phyloP scores from a whole-genome alignment of 768 basidiomycete genomes.

The Hygrophorus pudorinus region DNA sequence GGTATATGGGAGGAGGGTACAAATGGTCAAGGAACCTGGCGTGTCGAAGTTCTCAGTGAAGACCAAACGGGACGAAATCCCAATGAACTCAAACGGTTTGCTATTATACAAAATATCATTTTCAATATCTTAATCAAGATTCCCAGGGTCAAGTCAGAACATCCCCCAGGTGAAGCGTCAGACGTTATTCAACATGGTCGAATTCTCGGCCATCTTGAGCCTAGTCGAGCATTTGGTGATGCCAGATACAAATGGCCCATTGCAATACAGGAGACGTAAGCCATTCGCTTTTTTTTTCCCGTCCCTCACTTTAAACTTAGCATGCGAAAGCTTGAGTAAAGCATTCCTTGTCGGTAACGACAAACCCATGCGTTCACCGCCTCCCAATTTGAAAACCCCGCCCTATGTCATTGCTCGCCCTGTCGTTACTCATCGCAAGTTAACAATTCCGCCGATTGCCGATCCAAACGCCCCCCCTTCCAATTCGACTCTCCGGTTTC shows the following conservation, averaged over 20 bases:
- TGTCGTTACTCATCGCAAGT: conserved; percentile 68
- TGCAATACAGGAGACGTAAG: conserved; percentile 62
- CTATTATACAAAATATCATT: not conserved
- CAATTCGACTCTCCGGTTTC: conserved; percentile 43
- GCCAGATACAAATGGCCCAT: conserved; percentile 83
- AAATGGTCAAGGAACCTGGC: conserved; percentile 65
- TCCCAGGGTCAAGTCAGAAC: conserved; percentile 67
- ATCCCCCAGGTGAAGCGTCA: conserved; percentile 65
- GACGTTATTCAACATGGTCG: conserved; percentile 73
- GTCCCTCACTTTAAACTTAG: conserved; percentile 13
- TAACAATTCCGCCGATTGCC: conserved; percentile 38
- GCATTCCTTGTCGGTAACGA: conserved; percentile 61
- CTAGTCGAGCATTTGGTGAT: conserved; percentile 81
- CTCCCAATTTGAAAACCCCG: conserved; percentile 66
- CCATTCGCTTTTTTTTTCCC: conserved; percentile 1
- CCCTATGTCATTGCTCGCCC: conserved; percentile 88
- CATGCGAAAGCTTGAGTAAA: conserved; percentile 39
- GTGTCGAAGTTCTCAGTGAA: conserved; percentile 87
- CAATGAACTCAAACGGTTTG: conserved; percentile 73
- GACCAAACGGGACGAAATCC: conserved; percentile 94
- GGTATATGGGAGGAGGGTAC: conserved; percentile 80
- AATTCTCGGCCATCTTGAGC: conserved; percentile 81
- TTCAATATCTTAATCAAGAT: no score
- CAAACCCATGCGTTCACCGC: conserved; percentile 47
- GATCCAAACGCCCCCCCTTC: not conserved